phyloP scores from a whole-genome alignment of 345 rosid species.

The Lepidium didymum region DNA sequence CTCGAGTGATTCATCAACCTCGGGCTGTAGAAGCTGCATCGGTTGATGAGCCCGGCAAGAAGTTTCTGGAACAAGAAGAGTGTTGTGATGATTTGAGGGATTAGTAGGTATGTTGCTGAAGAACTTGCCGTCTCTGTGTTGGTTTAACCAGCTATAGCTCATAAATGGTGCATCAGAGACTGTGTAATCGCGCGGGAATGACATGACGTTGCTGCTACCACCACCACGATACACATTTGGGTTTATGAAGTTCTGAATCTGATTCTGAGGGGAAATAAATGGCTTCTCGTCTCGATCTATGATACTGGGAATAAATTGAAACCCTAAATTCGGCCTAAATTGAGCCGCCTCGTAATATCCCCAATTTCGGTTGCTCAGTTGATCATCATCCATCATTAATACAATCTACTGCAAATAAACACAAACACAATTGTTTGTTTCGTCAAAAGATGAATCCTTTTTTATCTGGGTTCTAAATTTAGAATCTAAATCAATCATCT shows the following conservation, averaged over 20 bases:
- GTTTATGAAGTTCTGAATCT: constrained; percentile 44
- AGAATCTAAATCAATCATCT: neutral
- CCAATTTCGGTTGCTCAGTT: constrained; percentile 64
- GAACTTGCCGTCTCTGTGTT: constrained; percentile 55
- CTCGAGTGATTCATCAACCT: constrained; percentile 39
- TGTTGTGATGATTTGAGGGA: constrained; percentile 36
- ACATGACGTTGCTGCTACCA: constrained; percentile 37
- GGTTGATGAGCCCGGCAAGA: constrained; percentile 48
- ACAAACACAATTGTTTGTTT: neutral
- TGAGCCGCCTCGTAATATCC: constrained; percentile 79
- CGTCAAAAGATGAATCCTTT: neutral
- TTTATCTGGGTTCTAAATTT: neutral
- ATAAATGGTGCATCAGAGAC: constrained; percentile 50
- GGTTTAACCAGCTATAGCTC: constrained; percentile 68
- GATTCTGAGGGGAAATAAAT: constrained; percentile 53
- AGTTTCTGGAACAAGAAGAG: constrained; percentile 46
- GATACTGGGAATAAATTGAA: constrained; percentile 69
- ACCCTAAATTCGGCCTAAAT: constrained; percentile 58
- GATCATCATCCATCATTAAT: constrained; percentile 63
- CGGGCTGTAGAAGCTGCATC: constrained; percentile 60
- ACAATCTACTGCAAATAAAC: constrained; percentile 29
- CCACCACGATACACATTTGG: constrained; percentile 15
- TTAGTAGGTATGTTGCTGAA: constrained; percentile 40
- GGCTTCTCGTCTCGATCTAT: constrained; percentile 56
- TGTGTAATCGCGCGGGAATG: constrained; percentile 50